Evolutionary conservation across 2,329 filamentous ascomycete genomes (phyloP).

Genomic region (Scytalidium sp.): DNA sequence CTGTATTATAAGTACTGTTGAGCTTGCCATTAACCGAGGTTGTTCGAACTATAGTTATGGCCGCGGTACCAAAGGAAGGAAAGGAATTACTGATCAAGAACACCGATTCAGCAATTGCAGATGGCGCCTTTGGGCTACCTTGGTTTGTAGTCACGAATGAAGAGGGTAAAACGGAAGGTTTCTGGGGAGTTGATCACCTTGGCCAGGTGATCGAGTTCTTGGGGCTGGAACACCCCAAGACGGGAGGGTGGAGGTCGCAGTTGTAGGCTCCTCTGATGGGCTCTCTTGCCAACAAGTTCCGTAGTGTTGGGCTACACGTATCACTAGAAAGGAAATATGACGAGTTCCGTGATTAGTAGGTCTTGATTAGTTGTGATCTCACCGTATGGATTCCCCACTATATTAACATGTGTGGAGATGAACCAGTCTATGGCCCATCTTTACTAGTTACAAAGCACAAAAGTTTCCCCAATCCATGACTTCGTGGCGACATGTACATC

Average conservation of each 20-base stretch:
- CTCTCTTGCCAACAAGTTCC: too few relatives aligned
- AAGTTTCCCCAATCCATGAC: too few relatives aligned
- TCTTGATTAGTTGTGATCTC: too few relatives aligned
- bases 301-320: too few relatives aligned
- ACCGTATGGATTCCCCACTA: too few relatives aligned
- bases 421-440: too few relatives aligned
- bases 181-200: conserved; percentile 60
- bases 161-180: conserved; percentile 49
- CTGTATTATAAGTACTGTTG: conserved; percentile 6
- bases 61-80: conserved; percentile 18
- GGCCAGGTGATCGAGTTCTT: conserved; percentile 51
- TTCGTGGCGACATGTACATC: too few relatives aligned
- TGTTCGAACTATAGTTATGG: conserved; percentile 12
- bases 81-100: conserved; percentile 38
- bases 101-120: conserved; percentile 46
- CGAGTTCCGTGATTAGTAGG: too few relatives aligned
- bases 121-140: conserved; percentile 58
- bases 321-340: too few relatives aligned
- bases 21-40: conserved; percentile 19
- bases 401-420: too few relatives aligned
- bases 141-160: conserved; percentile 56
- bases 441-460: too few relatives aligned
- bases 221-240: conserved; percentile 39
- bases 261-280: too few relatives aligned
- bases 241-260: conserved; percentile 21